Conservation (phyloP, 495 filamentous ascomycete genomes). For the Trypethelium eluteriae region DNA sequence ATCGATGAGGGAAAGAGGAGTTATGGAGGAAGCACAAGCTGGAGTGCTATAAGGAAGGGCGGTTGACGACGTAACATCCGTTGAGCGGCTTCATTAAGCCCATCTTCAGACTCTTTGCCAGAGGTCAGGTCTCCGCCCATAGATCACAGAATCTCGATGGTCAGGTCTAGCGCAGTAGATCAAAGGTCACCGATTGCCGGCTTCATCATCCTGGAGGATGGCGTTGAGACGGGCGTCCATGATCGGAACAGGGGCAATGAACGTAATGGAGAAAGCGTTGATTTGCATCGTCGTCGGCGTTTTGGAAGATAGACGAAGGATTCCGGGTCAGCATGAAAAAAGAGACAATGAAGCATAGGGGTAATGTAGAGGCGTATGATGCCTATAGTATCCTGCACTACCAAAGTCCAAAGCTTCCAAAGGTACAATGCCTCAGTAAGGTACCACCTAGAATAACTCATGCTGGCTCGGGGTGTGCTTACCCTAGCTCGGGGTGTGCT, state of each 20-base stretch:
- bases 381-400: too few species aligned
- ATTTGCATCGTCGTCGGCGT: too few species aligned
- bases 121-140: background rate
- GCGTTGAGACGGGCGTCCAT: background rate
- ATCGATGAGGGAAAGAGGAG: background rate
- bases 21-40: conserved; percentile 1
- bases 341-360: too few species aligned
- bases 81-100: conserved; percentile 1
- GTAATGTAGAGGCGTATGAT: too few species aligned
- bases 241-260: background rate
- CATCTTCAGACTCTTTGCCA: conserved; percentile 1
- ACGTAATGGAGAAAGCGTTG: too few species aligned
- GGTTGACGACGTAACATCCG: background rate
- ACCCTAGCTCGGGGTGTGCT: background rate
- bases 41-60: background rate
- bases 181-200: background rate
- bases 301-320: too few species aligned
- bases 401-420: too few species aligned
- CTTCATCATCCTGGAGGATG: conserved; percentile 1
- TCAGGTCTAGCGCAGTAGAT: background rate
- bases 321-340: too few species aligned
- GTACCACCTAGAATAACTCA: too few species aligned
- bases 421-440: too few species aligned
- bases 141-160: conserved; percentile 1
- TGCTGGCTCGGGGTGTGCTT: background rate